Evolutionary conservation across 225 moss, liverwort and hornwort species (phyloP), one percentile per base, ranked within the genome.

Genomic region (Sphagnum tenellum): DNA sequence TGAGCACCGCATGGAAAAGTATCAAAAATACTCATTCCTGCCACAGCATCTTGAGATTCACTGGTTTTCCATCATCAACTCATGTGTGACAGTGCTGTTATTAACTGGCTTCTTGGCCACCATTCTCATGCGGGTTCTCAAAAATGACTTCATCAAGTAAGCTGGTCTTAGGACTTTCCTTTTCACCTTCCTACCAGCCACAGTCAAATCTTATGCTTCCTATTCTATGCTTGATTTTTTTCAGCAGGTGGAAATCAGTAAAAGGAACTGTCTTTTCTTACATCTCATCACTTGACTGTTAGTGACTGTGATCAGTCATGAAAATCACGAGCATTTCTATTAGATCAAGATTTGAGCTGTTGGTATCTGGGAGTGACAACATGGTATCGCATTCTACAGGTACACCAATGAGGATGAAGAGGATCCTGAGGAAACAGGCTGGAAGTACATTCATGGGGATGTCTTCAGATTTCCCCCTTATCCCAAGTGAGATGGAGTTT

Each of bases 391-490:
- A 29, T 29, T 29, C 29, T 45, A 62, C 67, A 95, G 95, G 72
- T 95, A 89, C 75, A 86, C 91, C 5, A 95, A 89, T 60, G 92
- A 95, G 74, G 95, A 95, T 73, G 95, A 95, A 81, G 95, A 95
- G 65, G 95, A 95, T 59, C 95, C 86, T 7, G 91, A 95, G 78
- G 95, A 92, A 76, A 95, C 89, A 45, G 95, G 95, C 61, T 95
- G 95, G 95, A 95, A 95, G 80, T 95, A 92, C 59, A 95, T 95
- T 59, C 95, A 95, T 70, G 95, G 95, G 60, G 95, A 95, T 66
- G 95, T 95, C 50, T 95, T 95, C 66, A 86, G 95, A 74, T 92
- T 86, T 54, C 95, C 95, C 71, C 74, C 79, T 53, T 81, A 84
- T 75, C 79, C 88, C 59, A 95, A 95, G 95, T 95, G 82, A 79